These are phyloP conservation scores for Saturnispora dispora DNA, from an alignment of 805 yeast species.

Conservation along the genomic window DNA sequence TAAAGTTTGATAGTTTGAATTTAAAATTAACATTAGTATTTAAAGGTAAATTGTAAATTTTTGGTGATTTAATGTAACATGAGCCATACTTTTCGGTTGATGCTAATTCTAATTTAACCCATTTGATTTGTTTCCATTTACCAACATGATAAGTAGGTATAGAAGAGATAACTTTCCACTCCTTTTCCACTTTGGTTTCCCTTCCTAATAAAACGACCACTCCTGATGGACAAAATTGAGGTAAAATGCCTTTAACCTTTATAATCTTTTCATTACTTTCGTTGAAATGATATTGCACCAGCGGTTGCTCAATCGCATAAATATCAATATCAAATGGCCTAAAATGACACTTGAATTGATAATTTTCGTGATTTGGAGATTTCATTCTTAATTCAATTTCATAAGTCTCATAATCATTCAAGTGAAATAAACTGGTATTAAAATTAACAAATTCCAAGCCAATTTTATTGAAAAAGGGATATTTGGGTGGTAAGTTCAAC, in stretches of 20 bases:
- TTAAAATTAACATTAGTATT: background rate
- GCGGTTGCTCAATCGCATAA: slow-evolving; percentile 36
- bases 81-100: slow-evolving; percentile 33
- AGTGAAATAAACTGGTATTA: slow-evolving; percentile 66
- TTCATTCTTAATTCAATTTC: slow-evolving; percentile 76
- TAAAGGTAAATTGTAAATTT: slow-evolving; percentile 48
- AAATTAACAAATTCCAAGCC: slow-evolving; percentile 53
- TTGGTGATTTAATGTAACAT: slow-evolving; percentile 78
- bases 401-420: slow-evolving; percentile 66
- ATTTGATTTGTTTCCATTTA: slow-evolving; percentile 44
- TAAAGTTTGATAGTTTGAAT: slow-evolving; percentile 4
- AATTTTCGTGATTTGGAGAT: slow-evolving; percentile 49
- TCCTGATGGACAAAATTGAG: slow-evolving; percentile 60
- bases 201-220: slow-evolving; percentile 35
- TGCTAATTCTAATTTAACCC: slow-evolving; percentile 42
- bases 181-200: slow-evolving; percentile 24
- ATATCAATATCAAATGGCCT: slow-evolving; percentile 31
- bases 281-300: slow-evolving; percentile 75
- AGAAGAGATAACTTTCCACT: slow-evolving; percentile 59
- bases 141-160: slow-evolving; percentile 74
- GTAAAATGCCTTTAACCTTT: slow-evolving; percentile 73
- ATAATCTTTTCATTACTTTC: slow-evolving; percentile 52
- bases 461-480: slow-evolving; percentile 66
- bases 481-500: slow-evolving; percentile 74
- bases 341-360: slow-evolving; percentile 54